Evolutionary conservation across 1,284 basidiomycete genomes (phyloP).

Genomic region (Boletus albobrunnescens): DNA sequence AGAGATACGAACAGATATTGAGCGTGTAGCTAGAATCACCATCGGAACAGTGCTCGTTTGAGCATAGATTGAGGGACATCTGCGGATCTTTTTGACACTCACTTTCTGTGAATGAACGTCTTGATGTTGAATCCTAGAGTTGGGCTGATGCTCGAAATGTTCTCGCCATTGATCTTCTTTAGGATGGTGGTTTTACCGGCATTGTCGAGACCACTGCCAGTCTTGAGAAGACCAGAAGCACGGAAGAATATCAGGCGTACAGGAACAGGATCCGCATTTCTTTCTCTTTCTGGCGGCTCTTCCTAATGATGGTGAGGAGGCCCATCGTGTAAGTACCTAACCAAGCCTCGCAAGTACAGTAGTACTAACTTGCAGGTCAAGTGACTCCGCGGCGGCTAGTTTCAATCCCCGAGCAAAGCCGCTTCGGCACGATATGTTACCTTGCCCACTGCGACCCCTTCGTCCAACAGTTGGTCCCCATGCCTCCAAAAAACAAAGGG

Average conservation of each 20-base stretch:
- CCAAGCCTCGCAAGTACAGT: neutral
- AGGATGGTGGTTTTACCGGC: conserved; percentile 98
- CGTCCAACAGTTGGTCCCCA: conserved; percentile 30
- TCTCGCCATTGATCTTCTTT: conserved; percentile 90
- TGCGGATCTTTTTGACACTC: conserved; percentile 36
- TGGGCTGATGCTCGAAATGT: conserved; percentile 84
- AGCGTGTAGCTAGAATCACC: conserved; percentile 70
- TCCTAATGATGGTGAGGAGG: conserved; percentile 93
- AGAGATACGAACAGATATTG: conserved; percentile 75
- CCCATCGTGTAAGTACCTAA: conserved; percentile 53
- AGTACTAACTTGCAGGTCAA: too few relatives aligned
- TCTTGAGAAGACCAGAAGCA: conserved; percentile 14
- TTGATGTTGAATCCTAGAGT: conserved; percentile 99
- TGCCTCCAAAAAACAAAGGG: conserved; percentile 86
- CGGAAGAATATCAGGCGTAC: conserved; percentile 42
- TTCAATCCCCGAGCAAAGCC: conserved; percentile 17
- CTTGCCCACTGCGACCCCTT: neutral
- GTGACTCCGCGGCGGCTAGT: conserved; percentile 12
- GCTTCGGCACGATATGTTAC: conserved; percentile 20
- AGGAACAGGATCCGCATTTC: conserved; percentile 97
- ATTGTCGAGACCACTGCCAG: conserved; percentile 89
- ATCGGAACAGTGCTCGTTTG: conserved; percentile 20
- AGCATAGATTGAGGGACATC: conserved; percentile 18
- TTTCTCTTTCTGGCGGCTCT: conserved; percentile 91
- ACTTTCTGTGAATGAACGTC: conserved; percentile 88